Evolutionary conservation across 192 early-diverging fungal species (phyloP), one percentile per base, ranked within the genome.

Genomic region (Gryganskiella cystojenkinii): DNA sequence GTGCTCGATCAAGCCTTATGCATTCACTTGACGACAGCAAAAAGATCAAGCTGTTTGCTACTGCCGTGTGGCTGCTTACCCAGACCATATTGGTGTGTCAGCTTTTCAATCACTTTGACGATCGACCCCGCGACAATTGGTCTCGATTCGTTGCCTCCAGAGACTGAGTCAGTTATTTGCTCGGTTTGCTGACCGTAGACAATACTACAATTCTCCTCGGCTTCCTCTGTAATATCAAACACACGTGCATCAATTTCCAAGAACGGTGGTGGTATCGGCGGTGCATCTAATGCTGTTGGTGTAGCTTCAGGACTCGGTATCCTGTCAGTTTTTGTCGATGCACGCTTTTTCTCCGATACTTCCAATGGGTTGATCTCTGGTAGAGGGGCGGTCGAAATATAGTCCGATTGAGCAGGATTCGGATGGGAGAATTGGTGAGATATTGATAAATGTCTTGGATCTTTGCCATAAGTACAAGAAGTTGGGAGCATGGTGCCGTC

Each of bases 31-130:
- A 54, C 17, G 30, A 34, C 15, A 27, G 28, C 15, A 14, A 42
- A 50, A 47, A 42, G 20, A 40, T 19, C 6, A 22, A 15, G 19
- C 25, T 19, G 25, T 20, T 19, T 30, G n/a, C 1, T 0, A 49
- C 49, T 10, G 22, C 20, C 22, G 15, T 0, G 3, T 2, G 20
- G 7, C 35, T 14, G 28, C 63, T 24, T 81, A 87, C 85, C 80
- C 73, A 87, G 71, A 24, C 81, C 81, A 22, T 75, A 71, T 37
- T 69, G 74, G 42, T 69, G 74, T 1, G 87, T 88, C 47, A 88
- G 56, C 35, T 84, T 88, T 56, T 87, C 83, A n/a, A 88, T 74
- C 43, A 88, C 44, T 40, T 86, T 87, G 43, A 83, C 84, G 15
- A 84, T 65, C 2, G 87, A 85, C 6, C 80, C 85, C 3, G 87